These are phyloP conservation scores for Albophoma yamanashiensis DNA, from an alignment of 2,329 filamentous ascomycete species.

Conservation along the genomic window DNA sequence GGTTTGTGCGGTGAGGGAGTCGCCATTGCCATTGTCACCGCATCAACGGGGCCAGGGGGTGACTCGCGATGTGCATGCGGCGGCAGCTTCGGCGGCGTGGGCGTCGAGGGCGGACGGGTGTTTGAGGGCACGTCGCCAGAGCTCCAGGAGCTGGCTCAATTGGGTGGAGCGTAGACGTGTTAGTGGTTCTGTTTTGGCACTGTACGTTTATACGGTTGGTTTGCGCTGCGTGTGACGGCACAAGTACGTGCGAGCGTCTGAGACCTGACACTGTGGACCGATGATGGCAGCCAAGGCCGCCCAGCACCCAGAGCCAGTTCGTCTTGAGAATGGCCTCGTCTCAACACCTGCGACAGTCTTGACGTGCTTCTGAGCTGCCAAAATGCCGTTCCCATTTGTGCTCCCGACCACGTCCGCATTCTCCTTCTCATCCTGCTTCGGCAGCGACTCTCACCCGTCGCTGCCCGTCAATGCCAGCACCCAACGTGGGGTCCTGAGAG, in stretches of 20 bases:
- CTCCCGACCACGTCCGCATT: conserved; percentile 86
- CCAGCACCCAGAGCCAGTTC: neutral
- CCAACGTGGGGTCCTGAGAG: conserved; percentile 70
- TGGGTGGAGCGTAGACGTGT: neutral
- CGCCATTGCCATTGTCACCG: conserved; percentile 32
- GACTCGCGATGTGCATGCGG: neutral
- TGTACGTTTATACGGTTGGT: neutral
- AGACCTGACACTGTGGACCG: neutral
- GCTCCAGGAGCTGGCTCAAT: neutral
- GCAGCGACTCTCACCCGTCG: conserved; percentile 77
- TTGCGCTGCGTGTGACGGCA: neutral
- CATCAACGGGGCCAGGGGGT: conserved; percentile 2
- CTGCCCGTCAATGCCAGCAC: conserved; percentile 75
- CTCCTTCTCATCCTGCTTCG: conserved; percentile 68
- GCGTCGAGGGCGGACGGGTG: neutral
- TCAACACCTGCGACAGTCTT: neutral
- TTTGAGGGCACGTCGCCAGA: neutral
- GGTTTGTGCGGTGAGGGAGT: conserved; percentile 47
- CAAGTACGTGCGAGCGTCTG: neutral
- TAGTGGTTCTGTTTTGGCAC: neutral
- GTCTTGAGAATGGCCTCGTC: neutral
- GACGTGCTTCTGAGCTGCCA: conserved; percentile 6
- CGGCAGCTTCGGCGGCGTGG: neutral
- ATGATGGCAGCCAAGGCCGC: neutral
- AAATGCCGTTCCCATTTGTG: conserved; percentile 82